Base-by-base conservation (phyloP, 495 filamentous ascomycete species). In the Ascodesmis nigricans region DNA sequence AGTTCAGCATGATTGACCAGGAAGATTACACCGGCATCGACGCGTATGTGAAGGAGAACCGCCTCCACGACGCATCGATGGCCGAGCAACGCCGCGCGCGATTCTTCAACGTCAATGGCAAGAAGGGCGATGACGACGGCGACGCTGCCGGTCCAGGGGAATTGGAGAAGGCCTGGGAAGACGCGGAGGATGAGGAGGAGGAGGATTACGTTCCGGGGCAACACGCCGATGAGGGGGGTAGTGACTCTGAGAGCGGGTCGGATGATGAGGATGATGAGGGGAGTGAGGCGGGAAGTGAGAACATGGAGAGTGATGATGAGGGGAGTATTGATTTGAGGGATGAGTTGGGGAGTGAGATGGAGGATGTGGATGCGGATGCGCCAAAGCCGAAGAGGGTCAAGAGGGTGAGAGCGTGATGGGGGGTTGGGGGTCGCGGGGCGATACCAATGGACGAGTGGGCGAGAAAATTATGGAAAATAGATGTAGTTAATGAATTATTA, bases 181-280 rank as follows among this genome's bases (percentile, higher is more conserved):
- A 73, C 29, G 66, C 70, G 2, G 75, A 81, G 41, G 81, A 91
- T 38, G 80, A 90, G 46, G 69, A 79, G 16, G 82, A 84, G 44
- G 83, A 91, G 53, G 83, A 91, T 42, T 87, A 83, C 53, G 72
- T 83, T 46, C 79, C 78, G 2, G 79, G 75, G 1, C 76, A 69
- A 41, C 77, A 75, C 0, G 72, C 60, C 3, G 72, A 77, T 4
- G 79, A 70, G 40, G 78, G 78, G 15, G 76, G 73, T 3, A 46
- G 43, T 39, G 50, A 41, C 19, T 58, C 52, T 31, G 66, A 65
- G 0, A 62, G 59, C 0, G n/a, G n/a, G n/a, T n/a, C n/a, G n/a
- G n/a, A n/a, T n/a, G 63, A 64, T 2, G 64, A 62, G 1, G 64
- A 63, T 19, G 63, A 58, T 6, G 60, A 62, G 13, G 61, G 56